These are phyloP conservation scores for Marasmius oreades DNA, from an alignment of 1,284 basidiomycete genomes.

Conservation along the genomic window DNA sequence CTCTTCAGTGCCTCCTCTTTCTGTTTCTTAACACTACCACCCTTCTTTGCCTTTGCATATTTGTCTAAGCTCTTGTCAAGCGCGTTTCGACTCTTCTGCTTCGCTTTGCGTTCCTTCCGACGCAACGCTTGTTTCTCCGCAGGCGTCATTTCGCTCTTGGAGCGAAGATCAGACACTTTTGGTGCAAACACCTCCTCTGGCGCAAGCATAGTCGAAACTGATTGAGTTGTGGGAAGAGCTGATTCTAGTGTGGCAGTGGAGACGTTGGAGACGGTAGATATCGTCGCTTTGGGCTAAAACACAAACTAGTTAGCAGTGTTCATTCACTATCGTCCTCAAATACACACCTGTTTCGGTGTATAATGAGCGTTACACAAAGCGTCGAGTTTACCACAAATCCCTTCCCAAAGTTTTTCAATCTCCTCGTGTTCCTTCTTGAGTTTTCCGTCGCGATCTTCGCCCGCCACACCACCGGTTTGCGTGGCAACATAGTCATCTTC, in stretches of 20 bases:
- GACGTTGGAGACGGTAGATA: slow-evolving; percentile 84
- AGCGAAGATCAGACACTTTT: slow-evolving; percentile 48
- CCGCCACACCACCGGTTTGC: slow-evolving; percentile 47
- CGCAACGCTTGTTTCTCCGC: slow-evolving; percentile 75
- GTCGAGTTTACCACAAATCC: slow-evolving; percentile 87
- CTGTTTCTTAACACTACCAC: slow-evolving; percentile 65
- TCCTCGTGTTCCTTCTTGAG: slow-evolving; percentile 87
- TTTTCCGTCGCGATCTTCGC: slow-evolving; percentile 86
- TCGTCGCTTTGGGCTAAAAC: slow-evolving; percentile 81
- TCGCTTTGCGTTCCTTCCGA: slow-evolving; percentile 73
- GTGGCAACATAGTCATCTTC: slow-evolving; percentile 86
- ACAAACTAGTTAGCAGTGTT: background rate
- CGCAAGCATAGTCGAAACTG: slow-evolving; percentile 80
- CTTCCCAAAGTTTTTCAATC: slow-evolving; percentile 81
- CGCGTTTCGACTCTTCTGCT: slow-evolving; percentile 68
- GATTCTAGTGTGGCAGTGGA: slow-evolving; percentile 88
- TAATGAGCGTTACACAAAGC: slow-evolving; percentile 95
- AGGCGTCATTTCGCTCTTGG: slow-evolving; percentile 82
- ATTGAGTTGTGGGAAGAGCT: slow-evolving; percentile 81
- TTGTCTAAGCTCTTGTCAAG: slow-evolving; percentile 69
- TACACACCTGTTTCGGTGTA: slow-evolving; percentile 84
- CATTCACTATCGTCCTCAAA: background rate
- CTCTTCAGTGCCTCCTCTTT: slow-evolving; percentile 79
- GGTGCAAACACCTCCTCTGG: slow-evolving; percentile 90
- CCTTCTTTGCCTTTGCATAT: slow-evolving; percentile 47